A percentile compares a stretch with the other conserved stretches of the same genome.
Conservation (phyloP, 2,329 filamentous ascomycete species). For the Stemphylium vesicarium region DNA sequence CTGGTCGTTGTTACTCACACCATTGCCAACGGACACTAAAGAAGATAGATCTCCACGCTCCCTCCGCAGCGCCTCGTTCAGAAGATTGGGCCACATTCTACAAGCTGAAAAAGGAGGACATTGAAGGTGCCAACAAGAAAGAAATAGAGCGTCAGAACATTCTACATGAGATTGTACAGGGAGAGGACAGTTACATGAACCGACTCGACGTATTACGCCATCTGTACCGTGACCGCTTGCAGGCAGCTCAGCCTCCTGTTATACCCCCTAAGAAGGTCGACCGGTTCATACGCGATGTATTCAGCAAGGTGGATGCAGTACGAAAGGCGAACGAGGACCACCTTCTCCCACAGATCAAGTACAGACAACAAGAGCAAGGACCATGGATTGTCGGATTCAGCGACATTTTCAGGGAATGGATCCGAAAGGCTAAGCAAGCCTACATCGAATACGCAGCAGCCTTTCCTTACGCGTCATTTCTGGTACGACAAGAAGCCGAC, state of each 20-base stretch:
- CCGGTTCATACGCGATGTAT: conserved; percentile 83
- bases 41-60: conserved; percentile 85
- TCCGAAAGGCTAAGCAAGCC: conserved; percentile 84
- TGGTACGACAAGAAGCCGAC: conserved; percentile 83
- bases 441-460: conserved; percentile 92
- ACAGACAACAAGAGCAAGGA: conserved; percentile 94
- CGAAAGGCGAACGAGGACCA: conserved; percentile 92
- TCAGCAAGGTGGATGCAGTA: conserved; percentile 88
- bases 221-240: conserved; percentile 83
- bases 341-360: conserved; percentile 90
- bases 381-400: conserved; percentile 94
- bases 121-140: conserved; percentile 76
- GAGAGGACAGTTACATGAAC: conserved; percentile 89
- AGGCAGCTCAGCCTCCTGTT: conserved; percentile 75
- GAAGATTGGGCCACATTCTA: conserved; percentile 93
- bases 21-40: conserved; percentile 94
- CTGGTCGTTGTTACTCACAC: conserved; percentile 87
- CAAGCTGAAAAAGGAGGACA: conserved; percentile 76
- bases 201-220: conserved; percentile 84
- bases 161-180: conserved; percentile 92
- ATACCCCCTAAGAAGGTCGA: conserved; percentile 78
- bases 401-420: conserved; percentile 98
- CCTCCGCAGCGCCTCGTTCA: conserved; percentile 68
- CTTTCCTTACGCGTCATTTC: conserved; percentile 82
- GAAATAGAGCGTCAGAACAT: conserved; percentile 94